These are phyloP conservation scores for Ottelia alismoides DNA, from an alignment of 106 monocot genomes.

Conservation along the genomic window DNA sequence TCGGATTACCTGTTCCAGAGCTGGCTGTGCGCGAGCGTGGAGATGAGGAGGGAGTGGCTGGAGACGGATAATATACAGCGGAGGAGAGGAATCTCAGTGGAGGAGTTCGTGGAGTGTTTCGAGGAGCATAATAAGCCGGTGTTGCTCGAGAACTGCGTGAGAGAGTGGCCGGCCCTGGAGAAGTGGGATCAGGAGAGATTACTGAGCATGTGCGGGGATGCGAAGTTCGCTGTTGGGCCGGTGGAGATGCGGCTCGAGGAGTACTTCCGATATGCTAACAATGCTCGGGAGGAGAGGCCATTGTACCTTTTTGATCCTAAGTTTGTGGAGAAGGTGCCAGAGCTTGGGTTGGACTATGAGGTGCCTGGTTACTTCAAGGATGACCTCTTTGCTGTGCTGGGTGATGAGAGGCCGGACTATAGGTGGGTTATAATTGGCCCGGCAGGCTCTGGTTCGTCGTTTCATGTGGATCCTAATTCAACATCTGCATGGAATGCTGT, in stretches of 20 bases:
- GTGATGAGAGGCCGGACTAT: slow-evolving; percentile 67
- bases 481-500: slow-evolving; percentile 99
- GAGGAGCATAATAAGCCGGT: slow-evolving; percentile 89
- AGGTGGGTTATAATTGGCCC: slow-evolving; percentile 93
- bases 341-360: slow-evolving; percentile 58
- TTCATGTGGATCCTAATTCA: slow-evolving; percentile 95
- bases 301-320: slow-evolving; percentile 87
- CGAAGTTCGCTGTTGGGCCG: slow-evolving; percentile 67
- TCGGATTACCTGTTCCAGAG: slow-evolving; percentile 99
- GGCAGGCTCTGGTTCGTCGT: slow-evolving; percentile 87
- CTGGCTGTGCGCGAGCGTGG: slow-evolving; percentile 91
- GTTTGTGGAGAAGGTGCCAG: slow-evolving; percentile 82
- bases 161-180: slow-evolving; percentile 51
- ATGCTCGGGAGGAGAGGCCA: slow-evolving; percentile 69
- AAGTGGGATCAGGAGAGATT: slow-evolving; percentile 51
- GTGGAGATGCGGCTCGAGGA: slow-evolving; percentile 65
- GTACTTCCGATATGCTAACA: slow-evolving; percentile 57
- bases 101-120: slow-evolving; percentile 56
- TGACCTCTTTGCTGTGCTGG: slow-evolving; percentile 77
- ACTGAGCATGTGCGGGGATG: slow-evolving; percentile 34
- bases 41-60: slow-evolving; percentile 90
- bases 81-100: slow-evolving; percentile 41
- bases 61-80: slow-evolving; percentile 55
- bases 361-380: slow-evolving; percentile 77
- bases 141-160: slow-evolving; percentile 68